Evolutionary conservation across 1,139 yeast genomes (phyloP).

Genomic region (Yamadazyma conglobata): DNA sequence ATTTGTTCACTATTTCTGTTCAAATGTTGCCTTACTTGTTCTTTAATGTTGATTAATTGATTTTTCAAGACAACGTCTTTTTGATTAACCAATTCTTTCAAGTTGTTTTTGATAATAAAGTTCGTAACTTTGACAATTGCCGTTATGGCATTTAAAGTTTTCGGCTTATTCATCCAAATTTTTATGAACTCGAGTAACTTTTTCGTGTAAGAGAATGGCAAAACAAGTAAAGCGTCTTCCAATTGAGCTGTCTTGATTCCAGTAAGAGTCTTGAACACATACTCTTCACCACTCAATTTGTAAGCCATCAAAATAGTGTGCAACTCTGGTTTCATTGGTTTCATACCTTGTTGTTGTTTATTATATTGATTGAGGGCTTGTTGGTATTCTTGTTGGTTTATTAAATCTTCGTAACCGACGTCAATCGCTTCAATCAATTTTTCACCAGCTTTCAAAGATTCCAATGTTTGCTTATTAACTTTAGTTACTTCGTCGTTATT

Average conservation of each 20-base stretch:
- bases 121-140: slow-evolving; percentile 71
- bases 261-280: slow-evolving; percentile 67
- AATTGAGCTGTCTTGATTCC: slow-evolving; percentile 80
- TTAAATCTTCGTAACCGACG: slow-evolving; percentile 70
- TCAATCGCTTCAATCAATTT: slow-evolving; percentile 90
- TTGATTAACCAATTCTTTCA: slow-evolving; percentile 69
- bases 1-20: slow-evolving; percentile 52
- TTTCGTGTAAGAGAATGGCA: slow-evolving; percentile 83
- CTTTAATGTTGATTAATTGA: slow-evolving; percentile 57
- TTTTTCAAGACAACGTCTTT: slow-evolving; percentile 58
- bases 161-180: slow-evolving; percentile 59
- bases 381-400: slow-evolving; percentile 49
- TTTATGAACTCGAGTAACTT: slow-evolving; percentile 69
- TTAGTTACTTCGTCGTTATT: slow-evolving; percentile 55
- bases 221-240: slow-evolving; percentile 86
- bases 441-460: slow-evolving; percentile 93
- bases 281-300: slow-evolving; percentile 67
- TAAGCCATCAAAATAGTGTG: slow-evolving; percentile 71
- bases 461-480: slow-evolving; percentile 82
- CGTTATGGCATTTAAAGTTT: slow-evolving; percentile 50
- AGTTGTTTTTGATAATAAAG: slow-evolving; percentile 68
- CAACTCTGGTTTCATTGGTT: slow-evolving; percentile 58
- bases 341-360: slow-evolving; percentile 37
- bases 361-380: slow-evolving; percentile 30
- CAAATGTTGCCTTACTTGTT: slow-evolving; percentile 54